Evolutionary conservation across 176 grass and related monocot genomes (phyloP).

Genomic region (Otatea glauca): DNA sequence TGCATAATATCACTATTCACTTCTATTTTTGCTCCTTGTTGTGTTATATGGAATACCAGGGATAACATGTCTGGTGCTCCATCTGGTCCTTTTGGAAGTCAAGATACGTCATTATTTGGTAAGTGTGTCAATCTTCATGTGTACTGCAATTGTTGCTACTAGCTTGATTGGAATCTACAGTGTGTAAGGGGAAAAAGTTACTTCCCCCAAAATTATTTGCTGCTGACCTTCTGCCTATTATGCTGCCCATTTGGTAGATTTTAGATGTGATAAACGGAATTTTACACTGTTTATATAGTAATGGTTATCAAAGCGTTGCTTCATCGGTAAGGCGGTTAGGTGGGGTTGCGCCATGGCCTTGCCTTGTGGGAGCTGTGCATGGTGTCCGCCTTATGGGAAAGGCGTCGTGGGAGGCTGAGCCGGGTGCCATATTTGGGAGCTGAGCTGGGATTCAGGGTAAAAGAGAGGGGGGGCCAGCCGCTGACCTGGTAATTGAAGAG

Average conservation of each 20-base stretch:
- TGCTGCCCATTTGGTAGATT: constrained; percentile 9
- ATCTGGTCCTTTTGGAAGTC: constrained; percentile 61
- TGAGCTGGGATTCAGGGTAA: too few relatives aligned
- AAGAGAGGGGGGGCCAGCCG: too few relatives aligned
- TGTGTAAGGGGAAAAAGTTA: neutral
- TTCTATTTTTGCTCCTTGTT: constrained; percentile 35
- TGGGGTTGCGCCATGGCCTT: too few relatives aligned
- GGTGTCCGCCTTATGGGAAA: too few relatives aligned
- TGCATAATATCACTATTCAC: constrained; percentile 13
- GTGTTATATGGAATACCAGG: constrained; percentile 46
- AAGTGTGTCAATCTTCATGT: constrained; percentile 39
- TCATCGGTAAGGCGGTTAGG: too few relatives aligned
- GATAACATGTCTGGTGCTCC: constrained; percentile 55
- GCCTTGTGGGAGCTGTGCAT: too few relatives aligned
- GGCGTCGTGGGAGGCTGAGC: too few relatives aligned
- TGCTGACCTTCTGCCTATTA: neutral
- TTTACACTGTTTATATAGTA: neutral
- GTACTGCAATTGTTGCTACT: constrained; percentile 12
- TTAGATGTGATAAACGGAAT: constrained; percentile 5
- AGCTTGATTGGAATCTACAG: constrained; percentile 18
- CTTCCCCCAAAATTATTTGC: neutral
- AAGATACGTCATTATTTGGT: constrained; percentile 54
- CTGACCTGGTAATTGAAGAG: too few relatives aligned
- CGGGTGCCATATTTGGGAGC: too few relatives aligned
- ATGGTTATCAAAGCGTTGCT: too few relatives aligned